Evolutionary conservation across 2,329 filamentous ascomycete species (phyloP).

Genomic region (Penicillium sp.): DNA sequence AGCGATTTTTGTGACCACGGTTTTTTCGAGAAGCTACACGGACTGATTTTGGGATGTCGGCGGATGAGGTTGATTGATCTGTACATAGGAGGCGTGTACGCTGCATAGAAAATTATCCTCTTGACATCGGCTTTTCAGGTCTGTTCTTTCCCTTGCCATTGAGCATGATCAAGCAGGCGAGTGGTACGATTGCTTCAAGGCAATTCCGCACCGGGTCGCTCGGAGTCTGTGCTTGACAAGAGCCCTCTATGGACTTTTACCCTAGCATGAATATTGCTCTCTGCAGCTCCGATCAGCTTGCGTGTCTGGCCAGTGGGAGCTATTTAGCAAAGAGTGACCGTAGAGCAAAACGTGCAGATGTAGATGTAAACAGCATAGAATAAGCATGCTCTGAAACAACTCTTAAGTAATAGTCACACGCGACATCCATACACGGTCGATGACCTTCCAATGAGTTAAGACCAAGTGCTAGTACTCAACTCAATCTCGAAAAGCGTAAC

Average conservation of each 20-base stretch:
- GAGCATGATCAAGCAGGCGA: not conserved
- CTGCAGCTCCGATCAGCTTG: not conserved
- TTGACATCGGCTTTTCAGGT: slow-evolving; percentile 4
- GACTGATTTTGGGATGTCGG: slow-evolving; percentile 13
- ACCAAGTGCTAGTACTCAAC: not conserved
- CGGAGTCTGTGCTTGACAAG: not conserved
- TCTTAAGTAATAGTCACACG: not conserved
- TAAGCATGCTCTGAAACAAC: not conserved
- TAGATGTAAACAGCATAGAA: not conserved
- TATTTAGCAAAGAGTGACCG: not conserved
- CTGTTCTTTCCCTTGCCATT: not conserved
- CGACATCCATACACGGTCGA: too few species aligned
- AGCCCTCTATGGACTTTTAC: not conserved
- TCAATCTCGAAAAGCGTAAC: not conserved
- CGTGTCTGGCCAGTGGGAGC: not conserved
- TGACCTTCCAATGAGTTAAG: not conserved
- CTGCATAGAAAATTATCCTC: slow-evolving; percentile 28
- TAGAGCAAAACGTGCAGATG: not conserved
- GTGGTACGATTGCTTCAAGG: not conserved
- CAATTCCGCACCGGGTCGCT: not conserved
- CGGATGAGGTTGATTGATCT: slow-evolving; percentile 24
- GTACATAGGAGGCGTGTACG: slow-evolving; percentile 32
- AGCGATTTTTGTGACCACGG: not conserved
- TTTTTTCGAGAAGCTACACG: slow-evolving; percentile 13
- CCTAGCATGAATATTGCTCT: not conserved